Base-by-base conservation (phyloP, 805 yeast genomes). In the Tetrapisispora taiwanensis region DNA sequence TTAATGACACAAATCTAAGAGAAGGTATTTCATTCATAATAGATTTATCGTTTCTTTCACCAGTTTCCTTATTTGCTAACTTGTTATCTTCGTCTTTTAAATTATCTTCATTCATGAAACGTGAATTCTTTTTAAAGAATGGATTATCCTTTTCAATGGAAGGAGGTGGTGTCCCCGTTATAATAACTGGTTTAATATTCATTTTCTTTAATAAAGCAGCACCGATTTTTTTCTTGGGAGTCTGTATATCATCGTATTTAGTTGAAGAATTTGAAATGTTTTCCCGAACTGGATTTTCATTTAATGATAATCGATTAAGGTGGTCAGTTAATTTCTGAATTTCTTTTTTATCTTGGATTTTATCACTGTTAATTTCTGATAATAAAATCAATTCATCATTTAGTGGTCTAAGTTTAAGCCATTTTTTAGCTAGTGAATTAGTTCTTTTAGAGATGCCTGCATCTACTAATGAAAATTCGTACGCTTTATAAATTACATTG, bases 401-500 rank as follows among this genome's bases (percentile, higher is more conserved):
- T 8, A 36, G 10, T 17, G 40, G 36, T 36, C 53, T 48, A 8
- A 58, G 28, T 12, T 52, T 53, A 14, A 66, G 45, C 72, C 72
- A 68, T 30, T 45, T 51, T 19, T 57, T 54, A 2, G 70, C 70
- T 34, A 67, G 42, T 30, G 60, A 61, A 40, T 66, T 65, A n/a
- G 68, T 61, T 41, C 52, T 53, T 30, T 59, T 58, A 19, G 65
- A 65, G 12, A 65, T 63, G 10, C 45, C 51, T 13, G 71, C 68
- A 33, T 62, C 65, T 5, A 73, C 56, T 30, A 72, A 53, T 13
- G 67, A 55, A 49, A 72, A 74, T 49, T 67, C 69, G n/a, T 61
- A 49, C 3, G 72, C 71, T 36, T 59, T 65, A 42, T 67, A 63
- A 19, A 67, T 59, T 6, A 67, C 51, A 31, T 52, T 58, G 48